Conservation (phyloP, 805 yeast genomes). For the Candida ovalis region DNA sequence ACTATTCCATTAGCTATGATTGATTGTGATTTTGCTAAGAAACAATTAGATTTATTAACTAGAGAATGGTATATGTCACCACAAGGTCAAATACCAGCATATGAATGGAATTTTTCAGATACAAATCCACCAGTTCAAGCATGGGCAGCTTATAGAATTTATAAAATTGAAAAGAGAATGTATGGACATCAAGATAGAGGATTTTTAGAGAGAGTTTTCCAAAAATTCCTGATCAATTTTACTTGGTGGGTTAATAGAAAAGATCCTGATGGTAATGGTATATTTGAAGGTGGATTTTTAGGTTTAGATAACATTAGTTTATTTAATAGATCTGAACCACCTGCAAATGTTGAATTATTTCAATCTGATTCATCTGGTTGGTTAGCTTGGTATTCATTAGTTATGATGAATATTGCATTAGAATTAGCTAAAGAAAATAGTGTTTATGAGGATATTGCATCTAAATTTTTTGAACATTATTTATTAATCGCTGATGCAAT, state of each 20-base stretch:
- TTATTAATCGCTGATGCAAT: conserved; percentile 89
- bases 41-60: conserved; percentile 78
- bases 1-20: conserved; percentile 90
- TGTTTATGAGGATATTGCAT: conserved; percentile 89
- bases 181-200: conserved; percentile 77
- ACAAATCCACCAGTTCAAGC: conserved; percentile 99
- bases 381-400: conserved; percentile 92
- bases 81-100: conserved; percentile 95
- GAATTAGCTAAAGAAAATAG: conserved; percentile 83
- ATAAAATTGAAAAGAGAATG: conserved; percentile 81
- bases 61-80: conserved; percentile 98
- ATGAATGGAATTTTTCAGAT: conserved; percentile 93
- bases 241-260: conserved; percentile 98
- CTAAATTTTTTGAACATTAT: conserved; percentile 92
- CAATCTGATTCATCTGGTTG: conserved; percentile 97
- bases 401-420: conserved; percentile 88
- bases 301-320: conserved; percentile 92
- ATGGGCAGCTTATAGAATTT: conserved; percentile 87
- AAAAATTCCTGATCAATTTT: conserved; percentile 80
- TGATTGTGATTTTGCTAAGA: conserved; percentile 89
- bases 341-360: conserved; percentile 85
- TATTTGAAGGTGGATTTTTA: conserved; percentile 91
- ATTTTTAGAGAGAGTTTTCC: conserved; percentile 89
- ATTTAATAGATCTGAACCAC: conserved; percentile 91
- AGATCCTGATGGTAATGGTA: conserved; percentile 80